Percentiles rank a stretch among this genome's conserved stretches.
These are phyloP conservation scores for Trypanosoma rangeli DNA, from an alignment of 208 protist species.

Conservation along the genomic window DNA sequence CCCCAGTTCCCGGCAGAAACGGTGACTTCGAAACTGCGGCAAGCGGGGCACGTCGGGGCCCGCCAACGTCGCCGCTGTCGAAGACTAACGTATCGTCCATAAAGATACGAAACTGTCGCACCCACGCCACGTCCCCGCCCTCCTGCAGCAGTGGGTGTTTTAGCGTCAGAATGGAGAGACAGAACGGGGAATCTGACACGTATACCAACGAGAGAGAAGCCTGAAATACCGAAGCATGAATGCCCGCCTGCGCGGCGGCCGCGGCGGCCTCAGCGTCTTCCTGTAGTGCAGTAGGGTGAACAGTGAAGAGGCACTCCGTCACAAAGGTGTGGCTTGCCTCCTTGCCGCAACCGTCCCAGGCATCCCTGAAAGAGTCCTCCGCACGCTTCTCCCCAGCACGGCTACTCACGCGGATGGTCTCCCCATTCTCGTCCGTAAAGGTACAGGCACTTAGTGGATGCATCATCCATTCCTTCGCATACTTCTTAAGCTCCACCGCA, in stretches of 20 bases:
- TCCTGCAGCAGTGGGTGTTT: constrained; percentile 39
- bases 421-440: constrained; percentile 58
- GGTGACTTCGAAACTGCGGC: background rate
- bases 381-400: background rate
- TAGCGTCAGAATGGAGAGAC: constrained; percentile 45
- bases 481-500: constrained; percentile 47
- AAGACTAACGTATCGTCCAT: constrained; percentile 68
- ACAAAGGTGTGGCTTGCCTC: constrained; percentile 26
- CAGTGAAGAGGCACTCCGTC: constrained; percentile 16
- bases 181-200: constrained; percentile 64
- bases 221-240: constrained; percentile 29
- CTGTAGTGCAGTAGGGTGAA: constrained; percentile 9
- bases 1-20: background rate
- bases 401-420: constrained; percentile 21
- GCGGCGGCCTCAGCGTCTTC: constrained; percentile 10
- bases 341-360: constrained; percentile 28
- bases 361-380: constrained; percentile 18
- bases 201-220: constrained; percentile 52
- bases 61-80: constrained; percentile 50
- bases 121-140: constrained; percentile 48
- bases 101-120: constrained; percentile 43
- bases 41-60: constrained; percentile 13
- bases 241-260: constrained; percentile 7
- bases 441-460: constrained; percentile 42
- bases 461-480: constrained; percentile 57